Evolutionary conservation across 176 grass and related monocot species (phyloP), one percentile per base, ranked within the genome.

Genomic region (Eleusine indica): DNA sequence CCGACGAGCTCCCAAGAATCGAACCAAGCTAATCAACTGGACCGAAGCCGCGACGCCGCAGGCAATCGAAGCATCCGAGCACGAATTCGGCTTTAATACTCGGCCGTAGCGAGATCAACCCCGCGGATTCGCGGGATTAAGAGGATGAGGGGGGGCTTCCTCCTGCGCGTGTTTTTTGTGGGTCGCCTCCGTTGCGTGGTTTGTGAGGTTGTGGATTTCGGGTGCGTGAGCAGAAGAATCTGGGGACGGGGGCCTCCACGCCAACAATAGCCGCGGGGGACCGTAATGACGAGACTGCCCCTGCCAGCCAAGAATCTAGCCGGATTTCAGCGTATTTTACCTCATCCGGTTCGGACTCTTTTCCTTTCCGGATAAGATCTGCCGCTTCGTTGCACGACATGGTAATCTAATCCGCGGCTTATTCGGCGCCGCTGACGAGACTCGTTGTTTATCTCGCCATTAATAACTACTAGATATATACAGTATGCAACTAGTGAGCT

Each of bases 151-250:
- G 10, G 11, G 25, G 61, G 6, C 6, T 9, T 63, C 8, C 41
- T 63, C n/a, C 19, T 21, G 62, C 76, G 63, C 82, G 76, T 85
- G 82, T 53, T 80, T 81, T n/a, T 64, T 80, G 76, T 89, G 82
- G 76, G 70, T 21, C 16, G 67, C 70, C 44, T 69, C 63, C n/a
- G 76, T 19, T 70, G 81, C 63, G 87, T 80, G 81, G 75, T 56
- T 61, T 73, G 76, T 19, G 87, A 80, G 82, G 76, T 70, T 57
- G 81, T 43, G 81, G 69, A 74, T 47, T 81, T 69, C 3, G 70
- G 63, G 39, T 28, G 70, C 84, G 77, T 57, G 77, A 68, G 60
- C 49, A 32, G 82, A 80, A 80, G 49, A 84, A 76, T 70, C 70
- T 71, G 76, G 82, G 62, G 63, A 9, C 8, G 76, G 76, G 70